Evolutionary conservation across 2,329 filamentous ascomycete genomes (phyloP).

Genomic region (Pseudocercospora macadamiae): DNA sequence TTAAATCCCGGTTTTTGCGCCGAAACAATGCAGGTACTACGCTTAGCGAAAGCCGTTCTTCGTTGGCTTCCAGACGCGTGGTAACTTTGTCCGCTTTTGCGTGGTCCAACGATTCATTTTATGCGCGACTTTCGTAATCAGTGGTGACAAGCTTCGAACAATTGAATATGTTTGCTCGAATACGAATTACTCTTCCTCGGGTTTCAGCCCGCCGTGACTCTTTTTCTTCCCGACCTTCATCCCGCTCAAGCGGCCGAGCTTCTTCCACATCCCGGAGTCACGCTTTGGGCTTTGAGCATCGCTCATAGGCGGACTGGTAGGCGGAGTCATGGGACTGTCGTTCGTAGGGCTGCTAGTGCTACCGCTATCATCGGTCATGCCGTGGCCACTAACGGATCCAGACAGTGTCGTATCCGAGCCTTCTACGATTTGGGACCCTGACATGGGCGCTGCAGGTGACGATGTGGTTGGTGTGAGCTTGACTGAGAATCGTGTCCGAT

Average conservation of each 20-base stretch:
- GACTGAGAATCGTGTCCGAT: constrained; percentile 38
- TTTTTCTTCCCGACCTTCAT: constrained; percentile 41
- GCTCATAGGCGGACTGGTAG: constrained; percentile 67
- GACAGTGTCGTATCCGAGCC: constrained; percentile 34
- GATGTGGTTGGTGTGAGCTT: constrained; percentile 40
- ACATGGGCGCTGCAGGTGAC: constrained; percentile 26
- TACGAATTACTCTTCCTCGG: constrained; percentile 24
- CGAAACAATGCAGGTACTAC: neutral
- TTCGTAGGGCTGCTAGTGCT: constrained; percentile 55
- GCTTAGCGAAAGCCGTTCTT: neutral
- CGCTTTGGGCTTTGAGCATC: constrained; percentile 37
- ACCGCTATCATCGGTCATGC: constrained; percentile 67
- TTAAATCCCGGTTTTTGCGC: neutral
- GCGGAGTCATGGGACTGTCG: constrained; percentile 70
- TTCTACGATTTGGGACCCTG: constrained; percentile 21
- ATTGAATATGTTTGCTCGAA: neutral
- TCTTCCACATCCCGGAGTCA: constrained; percentile 44
- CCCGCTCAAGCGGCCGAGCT: constrained; percentile 41
- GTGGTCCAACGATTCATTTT: too few relatives aligned
- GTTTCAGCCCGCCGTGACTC: constrained; percentile 34
- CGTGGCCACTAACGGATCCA: constrained; percentile 41
- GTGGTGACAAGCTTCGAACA: neutral
- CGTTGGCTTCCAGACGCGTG: neutral
- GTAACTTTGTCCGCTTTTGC: neutral
- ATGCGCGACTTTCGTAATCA: neutral